These are phyloP conservation scores for Nakazawaea ambrosiae DNA, from an alignment of 805 yeast species.

Conservation along the genomic window DNA sequence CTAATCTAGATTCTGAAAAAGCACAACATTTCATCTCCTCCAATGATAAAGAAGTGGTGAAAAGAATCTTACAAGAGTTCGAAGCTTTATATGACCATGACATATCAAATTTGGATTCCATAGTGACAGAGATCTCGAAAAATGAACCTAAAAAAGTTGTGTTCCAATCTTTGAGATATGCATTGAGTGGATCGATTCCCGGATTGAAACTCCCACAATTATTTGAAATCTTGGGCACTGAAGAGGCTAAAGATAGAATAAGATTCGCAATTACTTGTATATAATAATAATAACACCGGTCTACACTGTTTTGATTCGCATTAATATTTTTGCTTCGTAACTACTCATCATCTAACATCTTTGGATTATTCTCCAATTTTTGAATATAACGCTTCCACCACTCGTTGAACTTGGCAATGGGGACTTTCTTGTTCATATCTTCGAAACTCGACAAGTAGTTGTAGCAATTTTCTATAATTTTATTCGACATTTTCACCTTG, in stretches of 20 bases:
- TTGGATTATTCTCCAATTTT: constrained; percentile 74
- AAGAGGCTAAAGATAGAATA: constrained; percentile 25
- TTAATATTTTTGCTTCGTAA: too few relatives aligned
- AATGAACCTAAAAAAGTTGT: constrained; percentile 30
- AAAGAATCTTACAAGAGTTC: constrained; percentile 11
- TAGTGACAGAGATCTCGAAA: constrained; percentile 6
- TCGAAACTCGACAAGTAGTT: constrained; percentile 86
- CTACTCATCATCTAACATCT: constrained; percentile 47
- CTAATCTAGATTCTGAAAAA: constrained; percentile 18
- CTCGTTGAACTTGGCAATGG: constrained; percentile 78
- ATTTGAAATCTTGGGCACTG: constrained; percentile 45
- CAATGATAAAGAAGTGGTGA: constrained; percentile 12
- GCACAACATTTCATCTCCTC: constrained; percentile 25
- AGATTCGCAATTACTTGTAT: constrained; percentile 6
- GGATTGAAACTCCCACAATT: constrained; percentile 63
- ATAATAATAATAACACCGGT: background rate
- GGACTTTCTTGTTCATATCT: constrained; percentile 72
- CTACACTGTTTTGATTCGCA: constrained; percentile 5
- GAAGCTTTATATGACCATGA: constrained; percentile 8
- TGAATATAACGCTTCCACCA: constrained; percentile 94
- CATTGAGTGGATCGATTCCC: constrained; percentile 61
- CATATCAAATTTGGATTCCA: background rate
- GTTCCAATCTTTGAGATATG: constrained; percentile 56
- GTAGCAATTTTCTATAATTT: constrained; percentile 88
- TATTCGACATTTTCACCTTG: constrained; percentile 64